Base-by-base conservation (phyloP, 2,329 filamentous ascomycete species). In the Podosphaera aphanis region DNA sequence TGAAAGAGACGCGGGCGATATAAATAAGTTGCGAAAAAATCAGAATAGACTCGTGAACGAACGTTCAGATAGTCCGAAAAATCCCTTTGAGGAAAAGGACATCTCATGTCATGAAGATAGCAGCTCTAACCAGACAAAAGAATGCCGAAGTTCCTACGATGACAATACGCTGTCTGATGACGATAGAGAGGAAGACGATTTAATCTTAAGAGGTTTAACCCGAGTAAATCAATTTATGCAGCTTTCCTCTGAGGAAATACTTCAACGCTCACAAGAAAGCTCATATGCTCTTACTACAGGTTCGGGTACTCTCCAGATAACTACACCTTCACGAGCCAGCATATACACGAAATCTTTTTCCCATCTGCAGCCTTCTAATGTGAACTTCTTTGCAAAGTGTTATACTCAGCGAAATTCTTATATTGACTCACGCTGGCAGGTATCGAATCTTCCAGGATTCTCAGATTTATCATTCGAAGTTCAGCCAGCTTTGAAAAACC, bases 1-100 rank as follows among this genome's bases (percentile, higher is more conserved):
- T 61, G 68, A 78, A 58, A 62, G 70, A 51, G 65, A 72, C 63
- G 57, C 61, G 36, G 66, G 68, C 23, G 46, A 60, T 38, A 48
- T 52, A 5, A 31, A 38, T 31, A 46, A 49, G 15, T 43, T 48
- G 5, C 49, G 47, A 36, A 48, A 49, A 2, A 40, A 49, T 13
- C 23, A 48, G 27, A 49, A 41, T 23, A 53, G 51, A 23, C 47
- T 52, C 25, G 50, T 50, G 5, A 49, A 49, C 21, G 53, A 53
- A 23, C 38, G 49, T 10, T 50, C 51, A 11, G 49, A 52, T 13
- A 39, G 43, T 18, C 45, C 44, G 8, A 48, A 15, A 15, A 50
- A 43, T 33, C 44, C 43, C 10, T 16, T 49, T 1, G 53, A 51
- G 5, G 52, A 51, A 16, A 49, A 42, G 2, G 60, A 56, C 10